Evolutionary conservation across 768 basidiomycete species (phyloP), one percentile per base, ranked within the genome.

Genomic region (Pleurotus citrinopileatus): DNA sequence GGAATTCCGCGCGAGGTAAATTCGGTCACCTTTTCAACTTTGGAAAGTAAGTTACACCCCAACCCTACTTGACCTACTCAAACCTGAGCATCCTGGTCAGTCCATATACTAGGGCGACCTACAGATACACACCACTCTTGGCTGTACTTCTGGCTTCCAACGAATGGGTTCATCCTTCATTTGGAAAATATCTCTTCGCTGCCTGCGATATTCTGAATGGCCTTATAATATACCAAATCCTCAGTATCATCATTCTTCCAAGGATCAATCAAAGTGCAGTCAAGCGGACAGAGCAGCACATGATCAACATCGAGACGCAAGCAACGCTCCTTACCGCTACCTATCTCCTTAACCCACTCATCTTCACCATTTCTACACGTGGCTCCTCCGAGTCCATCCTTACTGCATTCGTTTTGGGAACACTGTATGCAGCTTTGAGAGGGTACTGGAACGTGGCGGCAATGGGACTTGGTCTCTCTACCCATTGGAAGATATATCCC

Each of bases 401-500:
- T 13, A 84, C 87, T 34, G 74, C 89, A 1, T 75, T 95, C 54
- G 89, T 98, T 34, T 77, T 97, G 34, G 70, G 80, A 48, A 83
- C 86, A 0, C 70, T 95, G 23, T 81, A 81, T 64, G 76, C 70
- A 26, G 82, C 84, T 1, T 68, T 88, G 55, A 76, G 77, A 37
- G 73, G 70, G 3, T 73, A 74, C 40, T 89, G 89, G 84, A 76
- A 80, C 45, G 57, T 68, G 2, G 83, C 92, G 0, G 94, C 92
- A 0, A 59, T 91, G 3, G 63, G 87, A 53, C 75, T 95, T 19
- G 97, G 94, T 1, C 60, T 94, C 36, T 86, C 90, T 57, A 86
- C 93, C 0, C 94, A 98, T 62, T 96, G 94, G 91, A 99, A 99
- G 71, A 91, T 99, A 53, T 98, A 97, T 64, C 97, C 97, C 0